These are phyloP conservation scores for Porcisia deanei DNA, from an alignment of 208 protist species.

Conservation along the genomic window DNA sequence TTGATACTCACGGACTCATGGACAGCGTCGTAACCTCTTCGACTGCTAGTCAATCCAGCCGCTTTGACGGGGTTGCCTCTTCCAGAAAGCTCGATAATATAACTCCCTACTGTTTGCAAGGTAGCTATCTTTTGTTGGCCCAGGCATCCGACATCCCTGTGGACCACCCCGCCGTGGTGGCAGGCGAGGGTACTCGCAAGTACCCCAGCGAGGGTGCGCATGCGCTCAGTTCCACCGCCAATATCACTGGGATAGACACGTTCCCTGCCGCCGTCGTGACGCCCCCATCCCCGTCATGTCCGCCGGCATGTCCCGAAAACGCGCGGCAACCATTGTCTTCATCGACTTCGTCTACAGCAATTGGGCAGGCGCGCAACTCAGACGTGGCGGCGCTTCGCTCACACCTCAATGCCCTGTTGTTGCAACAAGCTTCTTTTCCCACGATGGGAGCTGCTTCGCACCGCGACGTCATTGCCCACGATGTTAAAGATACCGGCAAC, in stretches of 20 bases:
- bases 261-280: conserved; percentile 13
- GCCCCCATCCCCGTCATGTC: background rate
- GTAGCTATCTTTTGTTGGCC: background rate
- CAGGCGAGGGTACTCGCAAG: background rate
- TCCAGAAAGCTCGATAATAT: conserved; percentile 32
- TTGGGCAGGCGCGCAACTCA: background rate
- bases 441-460: background rate
- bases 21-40: background rate
- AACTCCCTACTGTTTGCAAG: conserved; percentile 9
- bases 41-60: background rate
- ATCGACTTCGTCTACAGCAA: background rate
- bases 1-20: background rate
- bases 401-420: conserved; percentile 24
- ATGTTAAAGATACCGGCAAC: background rate
- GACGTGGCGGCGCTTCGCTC: conserved; percentile 26
- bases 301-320: background rate
- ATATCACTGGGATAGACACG: background rate
- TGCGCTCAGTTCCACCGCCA: background rate
- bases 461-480: background rate
- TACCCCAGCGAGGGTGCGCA: background rate
- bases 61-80: background rate
- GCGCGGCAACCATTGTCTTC: background rate
- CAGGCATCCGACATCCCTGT: background rate
- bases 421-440: background rate
- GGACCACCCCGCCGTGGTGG: background rate